Evolutionary conservation across 257 asterid genomes (phyloP).

Genomic region (Capsicum baccatum): DNA sequence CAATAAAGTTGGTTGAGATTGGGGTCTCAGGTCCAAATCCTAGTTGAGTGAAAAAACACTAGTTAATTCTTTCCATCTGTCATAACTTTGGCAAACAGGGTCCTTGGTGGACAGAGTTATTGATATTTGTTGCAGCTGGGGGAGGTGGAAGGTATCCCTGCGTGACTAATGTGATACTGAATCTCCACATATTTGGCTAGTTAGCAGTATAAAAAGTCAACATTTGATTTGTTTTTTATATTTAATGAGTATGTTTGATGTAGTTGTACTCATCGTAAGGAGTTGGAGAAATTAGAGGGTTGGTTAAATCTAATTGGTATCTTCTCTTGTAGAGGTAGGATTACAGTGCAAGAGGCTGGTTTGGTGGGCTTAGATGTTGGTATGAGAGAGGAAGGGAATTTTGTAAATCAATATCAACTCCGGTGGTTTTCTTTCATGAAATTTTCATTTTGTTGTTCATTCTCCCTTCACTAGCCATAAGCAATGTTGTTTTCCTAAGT

Average conservation of each 20-base stretch:
- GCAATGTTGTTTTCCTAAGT: not conserved
- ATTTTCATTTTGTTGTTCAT: not conserved
- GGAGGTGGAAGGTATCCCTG: not conserved
- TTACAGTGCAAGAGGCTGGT: not conserved
- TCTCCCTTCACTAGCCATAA: not conserved
- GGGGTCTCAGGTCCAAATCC: too few relatives aligned
- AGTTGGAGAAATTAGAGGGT: slow-evolving; percentile 6
- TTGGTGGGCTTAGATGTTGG: not conserved
- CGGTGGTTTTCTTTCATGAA: not conserved
- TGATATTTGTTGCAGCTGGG: too few relatives aligned
- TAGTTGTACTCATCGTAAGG: not conserved
- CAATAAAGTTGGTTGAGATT: too few relatives aligned
- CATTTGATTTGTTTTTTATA: not conserved
- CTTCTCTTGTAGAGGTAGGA: not conserved
- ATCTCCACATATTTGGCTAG: not conserved
- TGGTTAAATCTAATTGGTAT: not conserved
- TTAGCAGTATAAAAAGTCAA: not conserved
- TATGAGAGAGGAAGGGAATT: not conserved
- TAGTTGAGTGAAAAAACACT: too few relatives aligned
- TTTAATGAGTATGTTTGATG: not conserved
- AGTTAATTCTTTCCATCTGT: too few relatives aligned
- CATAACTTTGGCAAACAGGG: slow-evolving; percentile 34
- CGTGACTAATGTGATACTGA: not conserved
- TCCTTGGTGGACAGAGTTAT: too few relatives aligned
- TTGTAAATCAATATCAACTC: not conserved